Evolutionary conservation across 1,284 basidiomycete genomes (phyloP).

Genomic region (Phenoliferia sp.): DNA sequence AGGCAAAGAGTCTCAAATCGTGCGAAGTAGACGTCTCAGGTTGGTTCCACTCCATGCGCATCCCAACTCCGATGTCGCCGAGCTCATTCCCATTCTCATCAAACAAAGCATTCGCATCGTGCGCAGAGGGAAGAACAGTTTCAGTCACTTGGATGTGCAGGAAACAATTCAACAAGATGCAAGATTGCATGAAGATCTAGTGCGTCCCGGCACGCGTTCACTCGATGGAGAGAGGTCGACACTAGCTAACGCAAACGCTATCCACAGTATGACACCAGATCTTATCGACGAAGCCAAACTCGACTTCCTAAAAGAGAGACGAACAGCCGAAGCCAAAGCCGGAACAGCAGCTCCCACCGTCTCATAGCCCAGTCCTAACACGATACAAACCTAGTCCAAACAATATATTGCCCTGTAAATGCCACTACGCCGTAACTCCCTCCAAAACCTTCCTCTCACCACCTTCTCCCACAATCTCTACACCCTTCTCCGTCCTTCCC

Average conservation of each 20-base stretch:
- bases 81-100: background rate
- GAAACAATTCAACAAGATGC: constrained; percentile 34
- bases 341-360: constrained; percentile 1
- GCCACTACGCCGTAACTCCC: constrained; percentile 22
- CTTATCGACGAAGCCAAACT: constrained; percentile 32
- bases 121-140: constrained; percentile 33
- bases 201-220: constrained; percentile 8
- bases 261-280: constrained; percentile 33
- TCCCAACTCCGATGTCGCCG: background rate
- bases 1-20: constrained; percentile 27
- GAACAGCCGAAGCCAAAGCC: background rate
- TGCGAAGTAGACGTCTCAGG: constrained; percentile 31
- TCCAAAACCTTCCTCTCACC: constrained; percentile 17
- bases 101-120: constrained; percentile 30
- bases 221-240: background rate
- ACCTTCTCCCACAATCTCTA: constrained; percentile 1
- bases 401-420: too few species aligned
- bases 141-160: constrained; percentile 33
- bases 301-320: constrained; percentile 23
- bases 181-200: constrained; percentile 34
- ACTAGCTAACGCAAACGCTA: background rate
- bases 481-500: constrained; percentile 21
- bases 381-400: too few species aligned
- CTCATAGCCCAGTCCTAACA: too few species aligned
- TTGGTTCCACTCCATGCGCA: background rate